phyloP scores from a whole-genome alignment of 352 stramenopile genomes.

The Phytophthora tubulina region DNA sequence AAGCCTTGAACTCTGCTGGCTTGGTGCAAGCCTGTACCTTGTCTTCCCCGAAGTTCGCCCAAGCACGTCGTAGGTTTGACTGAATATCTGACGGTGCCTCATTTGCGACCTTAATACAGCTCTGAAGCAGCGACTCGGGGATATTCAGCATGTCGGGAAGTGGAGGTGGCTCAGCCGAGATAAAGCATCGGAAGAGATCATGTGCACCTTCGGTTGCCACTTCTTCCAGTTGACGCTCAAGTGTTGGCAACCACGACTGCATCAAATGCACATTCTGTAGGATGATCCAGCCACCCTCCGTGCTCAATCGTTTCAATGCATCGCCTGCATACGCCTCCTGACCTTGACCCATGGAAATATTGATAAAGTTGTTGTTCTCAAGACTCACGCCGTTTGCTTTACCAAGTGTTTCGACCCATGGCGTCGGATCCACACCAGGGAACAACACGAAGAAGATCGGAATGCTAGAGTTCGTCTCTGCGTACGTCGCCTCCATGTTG shows the following conservation, averaged over 20 bases:
- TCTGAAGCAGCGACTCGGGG: constrained; percentile 96
- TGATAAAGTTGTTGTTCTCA: constrained; percentile 96
- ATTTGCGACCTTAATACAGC: constrained; percentile 97
- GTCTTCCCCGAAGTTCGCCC: constrained; percentile 95
- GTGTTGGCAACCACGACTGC: constrained; percentile 94
- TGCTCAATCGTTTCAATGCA: constrained; percentile 91
- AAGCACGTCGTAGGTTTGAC: constrained; percentile 94
- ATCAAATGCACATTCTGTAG: constrained; percentile 97
- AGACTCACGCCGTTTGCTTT: constrained; percentile 88
- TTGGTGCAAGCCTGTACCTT: constrained; percentile 90
- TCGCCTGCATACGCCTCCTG: constrained; percentile 95
- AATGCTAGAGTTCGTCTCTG: constrained; percentile 92
- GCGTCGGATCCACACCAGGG: constrained; percentile 94
- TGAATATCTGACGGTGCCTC: constrained; percentile 96
- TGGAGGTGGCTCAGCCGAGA: constrained; percentile 94
- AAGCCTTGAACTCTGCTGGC: constrained; percentile 93
- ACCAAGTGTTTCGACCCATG: constrained; percentile 95
- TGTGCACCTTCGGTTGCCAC: constrained; percentile 90
- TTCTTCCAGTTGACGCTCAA: constrained; percentile 95
- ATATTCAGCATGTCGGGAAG: constrained; percentile 96
- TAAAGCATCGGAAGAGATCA: constrained; percentile 96
- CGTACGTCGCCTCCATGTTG: constrained; percentile 92
- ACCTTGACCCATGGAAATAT: constrained; percentile 94
- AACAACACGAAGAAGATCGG: constrained; percentile 97
- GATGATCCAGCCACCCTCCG: constrained; percentile 95